Percentiles rank a stretch among this genome's conserved stretches.
phyloP scores from a whole-genome alignment of 2,329 filamentous ascomycete genomes.

The Lasiodiplodia sp. region DNA sequence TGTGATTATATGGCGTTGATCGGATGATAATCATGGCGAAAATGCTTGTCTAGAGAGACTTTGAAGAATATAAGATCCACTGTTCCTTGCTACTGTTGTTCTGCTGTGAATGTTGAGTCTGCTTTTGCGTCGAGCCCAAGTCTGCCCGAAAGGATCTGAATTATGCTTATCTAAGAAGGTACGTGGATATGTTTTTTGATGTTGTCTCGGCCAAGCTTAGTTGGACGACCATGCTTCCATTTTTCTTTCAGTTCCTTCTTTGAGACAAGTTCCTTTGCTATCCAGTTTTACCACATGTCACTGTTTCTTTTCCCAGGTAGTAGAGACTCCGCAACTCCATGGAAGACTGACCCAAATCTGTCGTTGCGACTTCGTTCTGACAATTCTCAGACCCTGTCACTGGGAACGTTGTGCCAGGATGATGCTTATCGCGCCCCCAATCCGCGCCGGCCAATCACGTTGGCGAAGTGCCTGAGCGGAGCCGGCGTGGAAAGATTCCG shows the following conservation, averaged over 20 bases:
- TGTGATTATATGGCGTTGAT: constrained; percentile 12
- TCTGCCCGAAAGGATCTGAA: no score
- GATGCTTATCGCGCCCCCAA: constrained; percentile 13
- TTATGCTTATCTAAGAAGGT: no score
- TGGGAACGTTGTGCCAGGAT: neutral
- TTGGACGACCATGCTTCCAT: neutral
- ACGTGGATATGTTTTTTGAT: neutral
- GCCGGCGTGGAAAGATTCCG: constrained; percentile 5
- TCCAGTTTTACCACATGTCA: no score
- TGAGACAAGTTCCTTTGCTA: no score
- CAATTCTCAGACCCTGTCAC: no score
- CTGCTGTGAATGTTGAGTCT: neutral
- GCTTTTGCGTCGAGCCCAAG: no score
- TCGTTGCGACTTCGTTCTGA: no score
- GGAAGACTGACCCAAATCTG: no score
- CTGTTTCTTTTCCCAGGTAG: no score
- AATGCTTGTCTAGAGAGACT: neutral
- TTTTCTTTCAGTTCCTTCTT: neutral
- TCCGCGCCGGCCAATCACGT: constrained; percentile 9
- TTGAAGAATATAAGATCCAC: neutral
- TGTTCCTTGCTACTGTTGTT: neutral
- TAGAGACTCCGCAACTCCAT: no score
- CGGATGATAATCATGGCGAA: neutral
- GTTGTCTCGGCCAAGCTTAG: neutral
- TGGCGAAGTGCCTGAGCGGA: neutral